Evolutionary conservation across 129 eudicot species (phyloP), one percentile per base, ranked within the genome.

Genomic region (Calendula officinalis): DNA sequence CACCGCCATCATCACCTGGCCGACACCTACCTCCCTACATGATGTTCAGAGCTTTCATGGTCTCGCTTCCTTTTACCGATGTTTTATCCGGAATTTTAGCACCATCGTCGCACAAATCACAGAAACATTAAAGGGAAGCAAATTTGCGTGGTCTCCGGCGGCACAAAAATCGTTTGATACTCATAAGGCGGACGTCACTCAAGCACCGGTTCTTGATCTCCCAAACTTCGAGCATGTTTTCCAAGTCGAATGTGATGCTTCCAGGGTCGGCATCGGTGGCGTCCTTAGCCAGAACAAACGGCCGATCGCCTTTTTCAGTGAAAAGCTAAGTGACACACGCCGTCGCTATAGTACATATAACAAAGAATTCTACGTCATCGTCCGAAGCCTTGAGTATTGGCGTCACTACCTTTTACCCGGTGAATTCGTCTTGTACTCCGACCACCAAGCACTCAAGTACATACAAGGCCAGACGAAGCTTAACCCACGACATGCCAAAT

Each of bases 11-110:
- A 3, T 37, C 0, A 62, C 47, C 8, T 62, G 67, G 52, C 52
- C 52, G 6, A 62, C 15, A 0, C 67, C 38, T 0, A 12, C 7
- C 8, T 15, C 37, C 3, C 3, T 41, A 7, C 67, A 62, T 22
- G 53, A 62, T 14, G 9, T 62, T 7, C 68, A 6, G 7, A 64
- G 43, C 27, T 64, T 64, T 7, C 69, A 64, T 64, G 56, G 69
- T 3, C 44, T 46, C 3, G 69, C 45, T 7, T 44, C 56, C 3
- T 64, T 64, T 6, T 64, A 9, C 10, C 32, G 30, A 9, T 42
- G 69, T 3, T 45, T 64, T 12, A 64, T 64, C 3, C 7, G 4
- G 3, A 56, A 56, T 8, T 10, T 57, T 40, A 35, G 63, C 38
- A 35, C 47, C 3, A 2, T 43, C 0, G 12, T 43, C 12, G 47